A percentile compares a stretch with the other conserved stretches of the same genome.
phyloP scores from a whole-genome alignment of 2,329 filamentous ascomycete genomes.

The Parastagonospora avenae region DNA sequence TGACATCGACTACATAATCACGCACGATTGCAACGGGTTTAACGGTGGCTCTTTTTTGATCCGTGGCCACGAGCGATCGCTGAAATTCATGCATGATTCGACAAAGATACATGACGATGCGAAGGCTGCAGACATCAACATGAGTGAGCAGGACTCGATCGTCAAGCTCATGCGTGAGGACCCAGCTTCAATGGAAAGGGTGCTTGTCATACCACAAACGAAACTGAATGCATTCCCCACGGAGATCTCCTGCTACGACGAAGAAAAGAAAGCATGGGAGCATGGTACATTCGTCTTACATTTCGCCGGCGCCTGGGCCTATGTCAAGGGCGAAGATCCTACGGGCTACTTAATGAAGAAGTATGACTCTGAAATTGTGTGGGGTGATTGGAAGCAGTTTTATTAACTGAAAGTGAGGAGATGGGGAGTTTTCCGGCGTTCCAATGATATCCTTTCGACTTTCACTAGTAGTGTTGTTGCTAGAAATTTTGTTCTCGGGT shows the following conservation, averaged over 20 bases:
- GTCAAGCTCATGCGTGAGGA: slow-evolving; percentile 40
- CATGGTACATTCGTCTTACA: slow-evolving; percentile 47
- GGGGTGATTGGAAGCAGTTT: slow-evolving; percentile 41
- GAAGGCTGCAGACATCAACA: slow-evolving; percentile 23
- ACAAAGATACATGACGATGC: slow-evolving; percentile 31
- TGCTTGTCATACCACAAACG: slow-evolving; percentile 42
- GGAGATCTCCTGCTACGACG: slow-evolving; percentile 48
- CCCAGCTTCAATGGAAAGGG: slow-evolving; percentile 18
- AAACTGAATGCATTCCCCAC: slow-evolving; percentile 49
- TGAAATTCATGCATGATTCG: slow-evolving; percentile 42
- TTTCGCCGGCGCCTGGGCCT: slow-evolving; percentile 51
- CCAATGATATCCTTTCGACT: slow-evolving; percentile 5
- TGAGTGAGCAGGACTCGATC: slow-evolving; percentile 49
- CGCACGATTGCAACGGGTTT: slow-evolving; percentile 48
- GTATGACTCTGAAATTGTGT: slow-evolving; percentile 40
- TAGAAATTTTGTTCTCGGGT: no score
- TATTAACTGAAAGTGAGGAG: background rate
- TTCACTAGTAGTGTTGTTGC: background rate
- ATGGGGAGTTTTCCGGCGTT: background rate
- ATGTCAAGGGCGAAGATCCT: slow-evolving; percentile 46
- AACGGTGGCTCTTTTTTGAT: slow-evolving; percentile 49
- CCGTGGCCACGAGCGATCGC: slow-evolving; percentile 41
- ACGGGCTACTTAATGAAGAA: slow-evolving; percentile 47
- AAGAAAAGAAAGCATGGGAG: slow-evolving; percentile 34
- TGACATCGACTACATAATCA: slow-evolving; percentile 45